A percentile compares a stretch with the other conserved stretches of the same genome.
Conservation (phyloP, 306 rosid species). For the Ammopiptanthus mongolicus region DNA sequence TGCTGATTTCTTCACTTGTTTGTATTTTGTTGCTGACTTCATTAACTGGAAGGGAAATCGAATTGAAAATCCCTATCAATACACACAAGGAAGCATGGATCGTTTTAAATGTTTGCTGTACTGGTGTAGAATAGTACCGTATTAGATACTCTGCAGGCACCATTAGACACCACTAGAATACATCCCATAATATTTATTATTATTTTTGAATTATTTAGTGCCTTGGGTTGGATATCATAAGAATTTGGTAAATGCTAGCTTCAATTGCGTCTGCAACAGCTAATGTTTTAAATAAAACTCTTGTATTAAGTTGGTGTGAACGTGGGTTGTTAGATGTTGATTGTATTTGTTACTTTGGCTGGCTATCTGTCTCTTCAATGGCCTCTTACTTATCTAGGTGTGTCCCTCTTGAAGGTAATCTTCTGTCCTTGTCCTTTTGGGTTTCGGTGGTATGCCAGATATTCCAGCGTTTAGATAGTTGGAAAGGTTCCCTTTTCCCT, state of each 20-base stretch:
- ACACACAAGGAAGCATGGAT: not conserved
- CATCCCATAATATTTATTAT: not conserved
- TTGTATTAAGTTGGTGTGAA: no score
- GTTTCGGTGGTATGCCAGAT: no score
- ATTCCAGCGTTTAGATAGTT: no score
- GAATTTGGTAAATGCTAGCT: not conserved
- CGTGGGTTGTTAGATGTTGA: no score
- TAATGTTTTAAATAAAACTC: not conserved
- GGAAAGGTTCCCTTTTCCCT: no score
- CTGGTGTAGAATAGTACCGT: not conserved
- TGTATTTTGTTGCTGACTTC: conserved; percentile 5
- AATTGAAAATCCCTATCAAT: not conserved
- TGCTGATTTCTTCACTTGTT: conserved; percentile 5
- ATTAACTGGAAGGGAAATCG: not conserved
- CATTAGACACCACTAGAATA: not conserved
- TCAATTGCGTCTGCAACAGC: not conserved
- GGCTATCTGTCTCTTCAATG: no score
- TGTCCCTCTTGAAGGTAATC: no score
- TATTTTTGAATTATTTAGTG: not conserved
- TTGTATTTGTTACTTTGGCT: no score
- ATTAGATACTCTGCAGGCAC: not conserved
- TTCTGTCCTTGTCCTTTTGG: no score
- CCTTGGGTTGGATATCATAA: not conserved
- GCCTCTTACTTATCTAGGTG: no score
- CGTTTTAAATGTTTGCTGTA: not conserved